Percentiles rank a stretch among this genome's conserved stretches.
These are phyloP conservation scores for Tuber brumale DNA, from an alignment of 495 filamentous ascomycete species.

Conservation along the genomic window DNA sequence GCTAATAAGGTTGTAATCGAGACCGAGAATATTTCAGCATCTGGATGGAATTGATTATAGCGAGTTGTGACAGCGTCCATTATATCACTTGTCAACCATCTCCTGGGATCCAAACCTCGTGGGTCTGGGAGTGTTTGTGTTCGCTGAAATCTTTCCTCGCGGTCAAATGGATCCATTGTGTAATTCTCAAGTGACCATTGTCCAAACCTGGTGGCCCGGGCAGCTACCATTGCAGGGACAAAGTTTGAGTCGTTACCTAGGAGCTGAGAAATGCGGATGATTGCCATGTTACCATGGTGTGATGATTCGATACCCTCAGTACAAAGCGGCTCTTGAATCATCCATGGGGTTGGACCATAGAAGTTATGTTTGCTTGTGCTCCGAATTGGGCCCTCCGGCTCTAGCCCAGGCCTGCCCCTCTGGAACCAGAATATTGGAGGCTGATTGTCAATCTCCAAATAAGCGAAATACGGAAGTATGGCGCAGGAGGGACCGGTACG, in stretches of 20 bases:
- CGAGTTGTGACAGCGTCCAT: not conserved
- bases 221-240: not conserved
- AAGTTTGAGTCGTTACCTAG: not conserved
- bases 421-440: constrained; percentile 1
- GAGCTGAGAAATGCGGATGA: not conserved
- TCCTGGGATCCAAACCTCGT: not conserved
- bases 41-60: not conserved
- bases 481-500: not conserved
- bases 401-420: not conserved
- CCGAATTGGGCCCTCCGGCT: not conserved
- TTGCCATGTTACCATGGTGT: not conserved
- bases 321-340: not conserved
- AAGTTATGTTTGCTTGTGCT: not conserved
- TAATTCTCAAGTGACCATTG: not conserved
- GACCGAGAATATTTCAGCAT: not conserved
- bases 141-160: not conserved
- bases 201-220: not conserved
- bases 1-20: not conserved
- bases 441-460: not conserved
- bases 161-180: not conserved
- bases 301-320: not conserved
- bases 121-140: not conserved
- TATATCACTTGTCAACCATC: not conserved
- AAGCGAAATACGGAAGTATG: not conserved
- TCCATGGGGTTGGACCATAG: not conserved